Conservation (phyloP, 2,329 filamentous ascomycete genomes). For the Graphilbum ipis-grandicollis region DNA sequence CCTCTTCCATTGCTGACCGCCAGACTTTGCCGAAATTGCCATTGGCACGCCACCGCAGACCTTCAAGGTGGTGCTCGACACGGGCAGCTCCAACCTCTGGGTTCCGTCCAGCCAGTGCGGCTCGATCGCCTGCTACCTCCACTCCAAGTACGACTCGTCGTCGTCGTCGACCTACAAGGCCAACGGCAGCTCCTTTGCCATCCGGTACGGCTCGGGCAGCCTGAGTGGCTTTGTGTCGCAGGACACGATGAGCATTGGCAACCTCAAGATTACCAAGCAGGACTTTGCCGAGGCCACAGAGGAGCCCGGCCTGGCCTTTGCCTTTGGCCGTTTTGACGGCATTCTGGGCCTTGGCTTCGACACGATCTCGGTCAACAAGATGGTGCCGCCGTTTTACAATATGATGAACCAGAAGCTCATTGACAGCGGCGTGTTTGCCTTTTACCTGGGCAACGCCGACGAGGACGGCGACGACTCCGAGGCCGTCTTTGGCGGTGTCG, state of each 20-base stretch:
- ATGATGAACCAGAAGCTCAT: slow-evolving; percentile 81
- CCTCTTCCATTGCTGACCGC: background rate
- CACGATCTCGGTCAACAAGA: slow-evolving; percentile 90
- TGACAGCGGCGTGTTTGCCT: slow-evolving; percentile 86
- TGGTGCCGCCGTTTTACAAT: slow-evolving; percentile 91
- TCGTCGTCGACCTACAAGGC: slow-evolving; percentile 80
- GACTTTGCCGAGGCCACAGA: slow-evolving; percentile 92
- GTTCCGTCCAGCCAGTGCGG: slow-evolving; percentile 79
- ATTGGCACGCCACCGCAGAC: slow-evolving; percentile 81
- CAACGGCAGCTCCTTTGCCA: slow-evolving; percentile 86
- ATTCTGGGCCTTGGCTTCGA: slow-evolving; percentile 84
- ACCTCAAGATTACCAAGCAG: slow-evolving; percentile 74
- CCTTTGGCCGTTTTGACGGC: slow-evolving; percentile 93
- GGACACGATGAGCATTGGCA: slow-evolving; percentile 73
- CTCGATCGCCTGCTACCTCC: slow-evolving; percentile 96
- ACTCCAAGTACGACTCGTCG: slow-evolving; percentile 89
- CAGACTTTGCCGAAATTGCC: slow-evolving; percentile 93
- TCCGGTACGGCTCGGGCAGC: slow-evolving; percentile 87
- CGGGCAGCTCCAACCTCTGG: slow-evolving; percentile 98
- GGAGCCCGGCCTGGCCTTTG: slow-evolving; percentile 92
- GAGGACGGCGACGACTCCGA: slow-evolving; percentile 59
- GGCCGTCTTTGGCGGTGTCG: slow-evolving; percentile 76
- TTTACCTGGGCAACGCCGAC: slow-evolving; percentile 73
- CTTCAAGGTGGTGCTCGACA: slow-evolving; percentile 98
- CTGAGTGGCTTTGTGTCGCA: slow-evolving; percentile 87